Evolutionary conservation across 495 filamentous ascomycete species (phyloP).

Genomic region (Penicillium atrosanguineum): DNA sequence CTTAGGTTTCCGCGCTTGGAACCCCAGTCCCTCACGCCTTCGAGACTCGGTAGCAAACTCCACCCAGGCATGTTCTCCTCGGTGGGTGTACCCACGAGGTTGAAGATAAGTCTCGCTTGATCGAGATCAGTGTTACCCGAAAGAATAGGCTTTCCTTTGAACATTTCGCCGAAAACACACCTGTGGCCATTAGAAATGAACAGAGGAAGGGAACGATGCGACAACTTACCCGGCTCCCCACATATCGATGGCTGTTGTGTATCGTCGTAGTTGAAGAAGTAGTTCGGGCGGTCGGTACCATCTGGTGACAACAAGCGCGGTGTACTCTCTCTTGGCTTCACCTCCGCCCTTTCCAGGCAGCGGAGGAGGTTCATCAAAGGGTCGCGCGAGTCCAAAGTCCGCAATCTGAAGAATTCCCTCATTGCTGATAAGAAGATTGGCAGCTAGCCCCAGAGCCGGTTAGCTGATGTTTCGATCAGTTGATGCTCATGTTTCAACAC

Average conservation of each 20-base stretch:
- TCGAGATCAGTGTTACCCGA: constrained; percentile 84
- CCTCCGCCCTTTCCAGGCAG: constrained; percentile 77
- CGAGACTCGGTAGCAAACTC: constrained; percentile 74
- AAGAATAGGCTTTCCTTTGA: constrained; percentile 88
- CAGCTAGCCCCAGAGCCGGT: constrained; percentile 53
- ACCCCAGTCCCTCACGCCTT: constrained; percentile 65
- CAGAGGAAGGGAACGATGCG: background rate
- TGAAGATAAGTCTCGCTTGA: constrained; percentile 88
- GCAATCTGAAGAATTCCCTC: constrained; percentile 91
- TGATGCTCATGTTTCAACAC: constrained; percentile 1
- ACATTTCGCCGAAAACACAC: constrained; percentile 98
- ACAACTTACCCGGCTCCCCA: constrained; percentile 87
- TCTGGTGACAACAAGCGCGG: constrained; percentile 87
- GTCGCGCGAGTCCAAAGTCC: constrained; percentile 92
- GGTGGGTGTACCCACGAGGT: constrained; percentile 86
- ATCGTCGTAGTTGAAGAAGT: constrained; percentile 76
- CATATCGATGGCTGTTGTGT: constrained; percentile 95
- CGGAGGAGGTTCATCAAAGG: constrained; percentile 85
- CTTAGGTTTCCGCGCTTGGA: constrained; percentile 63
- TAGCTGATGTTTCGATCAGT: constrained; percentile 13
- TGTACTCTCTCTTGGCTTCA: constrained; percentile 86
- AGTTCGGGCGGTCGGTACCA: constrained; percentile 98
- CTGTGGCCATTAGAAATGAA: constrained; percentile 39
- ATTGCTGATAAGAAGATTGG: constrained; percentile 96
- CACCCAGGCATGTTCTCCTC: constrained; percentile 94